Base-by-base conservation (phyloP, 352 stramenopile species). In the Saprolegnia diclina region DNA sequence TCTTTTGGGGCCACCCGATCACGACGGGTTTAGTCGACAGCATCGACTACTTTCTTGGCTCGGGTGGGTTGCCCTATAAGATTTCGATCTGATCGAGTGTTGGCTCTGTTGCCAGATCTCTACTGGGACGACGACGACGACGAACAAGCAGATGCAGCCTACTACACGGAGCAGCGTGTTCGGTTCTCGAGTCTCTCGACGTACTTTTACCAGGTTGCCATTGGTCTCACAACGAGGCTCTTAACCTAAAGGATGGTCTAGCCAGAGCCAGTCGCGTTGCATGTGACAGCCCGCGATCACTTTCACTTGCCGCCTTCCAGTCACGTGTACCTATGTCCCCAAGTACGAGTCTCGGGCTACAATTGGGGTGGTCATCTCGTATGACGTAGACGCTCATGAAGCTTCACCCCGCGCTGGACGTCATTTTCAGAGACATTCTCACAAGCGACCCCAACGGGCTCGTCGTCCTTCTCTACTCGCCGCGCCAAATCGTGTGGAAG, bases 1-100 rank as follows among this genome's bases (percentile, higher is more conserved):
- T 90, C 5, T 94, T 95, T 59, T 96, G 89, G 89, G 89, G 89
- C 26, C 88, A 96, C 57, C 87, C 87, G 18, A 82, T 89, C 61
- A 94, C 88, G 16, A 90, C 81, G 0, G 86, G 79, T 11, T 40
- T 83, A n/a, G 81, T 87, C 63, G 72, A 77, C 1, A 64, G 75
- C 1, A 91, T 96, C 42, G 89, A 96, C 71, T 95, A 93, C 57
- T 95, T 93, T 61, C 77, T 96, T 48, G 82, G 77, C 0, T 89
- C 81, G 4, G 57, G 57, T 66, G 50, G 4, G 13, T 13, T 11
- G 22, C 35, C 11, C 3, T 29, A 35, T 35, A 35, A 35, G 29
- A 48, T 18, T 4, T 29, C 3, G 29, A 13, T 48, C 16, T 40
- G 4, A 22, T 45, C 18, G 11, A 45, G 14, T n/a, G 18, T 4